These are phyloP conservation scores for Linanthus parryae DNA, from an alignment of 148 eudicot genomes.

Conservation along the genomic window DNA sequence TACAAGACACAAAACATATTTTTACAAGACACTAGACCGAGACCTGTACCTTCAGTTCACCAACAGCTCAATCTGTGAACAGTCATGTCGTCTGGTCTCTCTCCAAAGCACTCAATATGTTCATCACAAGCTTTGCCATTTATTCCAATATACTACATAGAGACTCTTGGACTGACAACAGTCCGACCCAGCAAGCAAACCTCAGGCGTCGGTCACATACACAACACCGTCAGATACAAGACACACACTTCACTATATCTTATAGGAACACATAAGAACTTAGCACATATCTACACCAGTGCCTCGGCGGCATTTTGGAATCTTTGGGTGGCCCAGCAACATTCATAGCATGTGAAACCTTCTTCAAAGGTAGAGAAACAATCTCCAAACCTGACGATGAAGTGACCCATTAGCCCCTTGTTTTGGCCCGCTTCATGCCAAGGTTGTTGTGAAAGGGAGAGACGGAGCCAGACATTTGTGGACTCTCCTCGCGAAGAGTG, in stretches of 20 bases:
- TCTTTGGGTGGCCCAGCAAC: slow-evolving; percentile 20
- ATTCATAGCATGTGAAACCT: slow-evolving; percentile 6
- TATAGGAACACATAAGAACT: slow-evolving; percentile 34
- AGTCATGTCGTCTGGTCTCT: no score
- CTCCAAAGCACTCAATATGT: no score
- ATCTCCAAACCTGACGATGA: slow-evolving; percentile 18
- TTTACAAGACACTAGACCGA: no score
- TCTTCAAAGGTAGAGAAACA: slow-evolving; percentile 15
- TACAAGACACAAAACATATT: no score
- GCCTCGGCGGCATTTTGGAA: slow-evolving; percentile 37
- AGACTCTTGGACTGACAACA: no score
- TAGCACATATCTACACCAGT: slow-evolving; percentile 23
- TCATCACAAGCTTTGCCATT: no score
- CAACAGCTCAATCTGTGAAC: no score
- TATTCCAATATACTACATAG: no score
- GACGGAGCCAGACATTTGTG: slow-evolving; percentile 91
- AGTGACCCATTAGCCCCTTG: slow-evolving; percentile 39
- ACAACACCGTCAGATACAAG: not conserved
- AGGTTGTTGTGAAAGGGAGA: slow-evolving; percentile 92
- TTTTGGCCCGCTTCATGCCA: slow-evolving; percentile 96
- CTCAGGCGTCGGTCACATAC: no score
- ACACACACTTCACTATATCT: slow-evolving; percentile 24
- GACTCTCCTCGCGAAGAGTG: slow-evolving; percentile 74
- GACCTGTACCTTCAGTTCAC: no score
- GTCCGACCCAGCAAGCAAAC: no score